Percentiles rank a stretch among this genome's conserved stretches.
Conservation (phyloP, 768 basidiomycete genomes). For the Auriculariales sp. region DNA sequence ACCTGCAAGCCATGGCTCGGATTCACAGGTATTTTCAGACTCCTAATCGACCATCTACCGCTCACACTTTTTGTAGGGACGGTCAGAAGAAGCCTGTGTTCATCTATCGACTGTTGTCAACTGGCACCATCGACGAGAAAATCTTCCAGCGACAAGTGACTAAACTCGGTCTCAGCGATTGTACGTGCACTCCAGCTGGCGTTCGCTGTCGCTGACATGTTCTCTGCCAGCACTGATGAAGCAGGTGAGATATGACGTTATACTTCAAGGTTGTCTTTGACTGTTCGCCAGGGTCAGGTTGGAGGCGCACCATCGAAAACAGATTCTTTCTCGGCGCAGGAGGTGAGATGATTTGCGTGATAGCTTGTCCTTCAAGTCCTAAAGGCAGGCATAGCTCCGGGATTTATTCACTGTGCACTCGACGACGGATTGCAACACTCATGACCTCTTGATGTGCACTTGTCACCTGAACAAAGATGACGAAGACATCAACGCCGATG, state of each 20-base stretch:
- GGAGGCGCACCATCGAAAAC: conserved; percentile 44
- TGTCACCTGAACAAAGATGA: conserved; percentile 27
- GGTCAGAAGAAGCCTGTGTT: conserved; percentile 86
- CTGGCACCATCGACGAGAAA: conserved; percentile 90
- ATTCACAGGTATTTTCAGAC: conserved; percentile 58
- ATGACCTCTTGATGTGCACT: conserved; percentile 75
- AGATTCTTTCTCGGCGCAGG: conserved; percentile 77
- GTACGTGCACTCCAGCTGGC: conserved; percentile 29
- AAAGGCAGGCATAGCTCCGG: conserved; percentile 40
- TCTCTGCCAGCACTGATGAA: conserved; percentile 49
- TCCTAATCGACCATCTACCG: not conserved
- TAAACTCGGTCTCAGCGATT: conserved; percentile 80
- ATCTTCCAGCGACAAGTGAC: conserved; percentile 91
- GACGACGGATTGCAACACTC: conserved; percentile 75
- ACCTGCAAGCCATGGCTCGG: conserved; percentile 93
- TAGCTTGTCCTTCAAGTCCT: conserved; percentile 1
- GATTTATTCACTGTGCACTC: conserved; percentile 85
- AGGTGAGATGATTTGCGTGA: conserved; percentile 34
- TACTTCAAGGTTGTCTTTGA: not conserved
- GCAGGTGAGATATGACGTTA: conserved; percentile 25
- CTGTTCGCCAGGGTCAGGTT: conserved; percentile 10
- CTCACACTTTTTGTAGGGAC: conserved; percentile 36
- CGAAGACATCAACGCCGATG: conserved; percentile 5
- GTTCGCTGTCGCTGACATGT: conserved; percentile 2
- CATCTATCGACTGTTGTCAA: conserved; percentile 76